Conservation (phyloP, 176 grass and related monocot genomes). For the Stipa capillata region DNA sequence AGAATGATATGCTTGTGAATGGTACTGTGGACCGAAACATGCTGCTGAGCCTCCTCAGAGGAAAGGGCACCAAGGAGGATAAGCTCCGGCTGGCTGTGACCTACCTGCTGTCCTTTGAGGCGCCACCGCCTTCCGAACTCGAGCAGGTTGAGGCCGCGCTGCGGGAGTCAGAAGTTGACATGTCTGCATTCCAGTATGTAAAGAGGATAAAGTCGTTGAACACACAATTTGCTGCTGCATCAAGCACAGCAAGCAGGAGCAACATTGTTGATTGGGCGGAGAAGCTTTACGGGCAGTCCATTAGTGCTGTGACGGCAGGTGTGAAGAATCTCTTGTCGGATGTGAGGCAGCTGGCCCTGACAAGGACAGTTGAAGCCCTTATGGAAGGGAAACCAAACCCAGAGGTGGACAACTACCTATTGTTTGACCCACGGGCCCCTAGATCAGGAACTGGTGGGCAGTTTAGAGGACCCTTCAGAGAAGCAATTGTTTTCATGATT, state of each 20-base stretch:
- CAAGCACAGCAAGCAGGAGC: conserved; percentile 66
- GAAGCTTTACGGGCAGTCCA: conserved; percentile 89
- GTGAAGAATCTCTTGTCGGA: conserved; percentile 96
- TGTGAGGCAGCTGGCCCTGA: conserved; percentile 75
- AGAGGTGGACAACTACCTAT: conserved; percentile 80
- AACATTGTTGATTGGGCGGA: conserved; percentile 99
- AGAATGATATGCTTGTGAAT: conserved; percentile 80
- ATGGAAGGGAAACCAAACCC: conserved; percentile 93
- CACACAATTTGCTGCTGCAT: conserved; percentile 59
- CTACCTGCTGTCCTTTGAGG: conserved; percentile 86
- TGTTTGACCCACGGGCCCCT: conserved; percentile 80
- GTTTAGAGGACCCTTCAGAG: conserved; percentile 95
- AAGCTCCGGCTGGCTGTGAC: conserved; percentile 79
- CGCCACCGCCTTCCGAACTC: conserved; percentile 50
- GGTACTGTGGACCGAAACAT: conserved; percentile 57
- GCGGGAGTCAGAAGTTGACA: conserved; percentile 75
- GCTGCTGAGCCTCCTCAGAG: conserved; percentile 63
- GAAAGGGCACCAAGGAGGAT: conserved; percentile 85
- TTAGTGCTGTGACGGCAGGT: conserved; percentile 76
- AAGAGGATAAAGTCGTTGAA: conserved; percentile 92
- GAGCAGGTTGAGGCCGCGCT: conserved; percentile 70
- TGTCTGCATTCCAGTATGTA: conserved; percentile 79
- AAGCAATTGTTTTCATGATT: conserved; percentile 98
- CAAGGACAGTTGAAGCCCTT: conserved; percentile 81
- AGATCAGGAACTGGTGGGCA: conserved; percentile 65